Percentiles rank a stretch among this genome's conserved stretches.
Evolutionary conservation across 768 basidiomycete genomes (phyloP).

Genomic region (Lentinula boryana): DNA sequence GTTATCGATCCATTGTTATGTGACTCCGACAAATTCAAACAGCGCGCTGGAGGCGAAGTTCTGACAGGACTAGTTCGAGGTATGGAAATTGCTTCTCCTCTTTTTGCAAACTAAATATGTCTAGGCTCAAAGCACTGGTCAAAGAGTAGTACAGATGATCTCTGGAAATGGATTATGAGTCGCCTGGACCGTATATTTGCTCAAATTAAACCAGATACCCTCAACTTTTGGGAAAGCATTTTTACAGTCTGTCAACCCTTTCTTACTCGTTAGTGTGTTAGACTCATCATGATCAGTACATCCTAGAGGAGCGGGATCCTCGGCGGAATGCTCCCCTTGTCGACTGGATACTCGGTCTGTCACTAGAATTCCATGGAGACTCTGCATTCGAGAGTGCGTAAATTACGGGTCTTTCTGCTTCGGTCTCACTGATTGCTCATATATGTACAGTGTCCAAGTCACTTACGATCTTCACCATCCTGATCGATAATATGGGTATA

Average conservation of each 20-base stretch:
- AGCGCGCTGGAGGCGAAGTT: conserved; percentile 68
- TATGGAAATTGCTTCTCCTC: not conserved
- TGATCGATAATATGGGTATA: conserved; percentile 61
- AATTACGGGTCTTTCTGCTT: not conserved
- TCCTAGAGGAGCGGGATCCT: conserved; percentile 69
- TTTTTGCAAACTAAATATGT: not conserved
- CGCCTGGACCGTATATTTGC: conserved; percentile 59
- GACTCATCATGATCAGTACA: conserved; percentile 27
- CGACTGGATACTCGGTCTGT: conserved; percentile 70
- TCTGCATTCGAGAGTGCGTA: conserved; percentile 81
- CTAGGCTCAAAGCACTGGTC: conserved; percentile 85
- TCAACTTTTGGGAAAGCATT: conserved; percentile 67
- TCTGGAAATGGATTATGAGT: conserved; percentile 71
- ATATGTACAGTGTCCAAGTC: conserved; percentile 64
- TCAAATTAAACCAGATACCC: conserved; percentile 83
- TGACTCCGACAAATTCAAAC: conserved; percentile 77
- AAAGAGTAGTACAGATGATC: conserved; percentile 34
- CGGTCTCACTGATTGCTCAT: conserved; percentile 6
- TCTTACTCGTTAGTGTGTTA: not conserved
- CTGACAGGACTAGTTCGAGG: conserved; percentile 7
- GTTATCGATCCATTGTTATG: conserved; percentile 56
- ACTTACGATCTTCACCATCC: conserved; percentile 55
- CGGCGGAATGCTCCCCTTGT: conserved; percentile 68
- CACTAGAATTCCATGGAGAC: conserved; percentile 77
- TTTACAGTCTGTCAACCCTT: conserved; percentile 39